A percentile compares a stretch with the other conserved stretches of the same genome.
Conservation (phyloP, 768 basidiomycete genomes). For the Pleurotus citrinopileatus region DNA sequence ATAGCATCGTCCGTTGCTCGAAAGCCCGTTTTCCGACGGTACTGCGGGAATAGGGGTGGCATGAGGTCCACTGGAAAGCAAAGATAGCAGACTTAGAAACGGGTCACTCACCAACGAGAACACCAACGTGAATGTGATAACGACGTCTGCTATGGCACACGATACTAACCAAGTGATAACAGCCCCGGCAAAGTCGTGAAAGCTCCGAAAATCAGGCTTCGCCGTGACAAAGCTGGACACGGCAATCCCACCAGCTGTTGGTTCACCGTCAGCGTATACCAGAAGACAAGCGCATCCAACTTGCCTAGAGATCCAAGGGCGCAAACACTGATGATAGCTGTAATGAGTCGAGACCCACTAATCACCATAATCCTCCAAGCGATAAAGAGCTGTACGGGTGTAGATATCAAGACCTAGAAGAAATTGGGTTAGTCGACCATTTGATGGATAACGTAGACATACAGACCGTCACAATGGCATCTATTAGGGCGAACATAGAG, state of each 20-base stretch:
- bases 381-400: slow-evolving; percentile 5
- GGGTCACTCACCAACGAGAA: background rate
- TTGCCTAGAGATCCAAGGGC: background rate
- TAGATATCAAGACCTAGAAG: slow-evolving; percentile 10
- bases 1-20: background rate
- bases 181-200: background rate
- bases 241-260: slow-evolving; percentile 1
- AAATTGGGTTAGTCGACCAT: too few species aligned
- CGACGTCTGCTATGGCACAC: background rate
- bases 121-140: slow-evolving; percentile 5
- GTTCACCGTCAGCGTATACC: background rate
- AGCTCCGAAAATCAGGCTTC: background rate
- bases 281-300: background rate
- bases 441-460: background rate
- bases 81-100: background rate
- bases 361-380: slow-evolving; percentile 8
- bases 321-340: background rate
- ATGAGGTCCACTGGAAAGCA: too few species aligned
- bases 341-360: background rate
- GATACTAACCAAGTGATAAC: background rate
- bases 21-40: background rate
- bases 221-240: background rate
- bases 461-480: background rate
- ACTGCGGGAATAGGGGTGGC: too few species aligned
- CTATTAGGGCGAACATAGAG: background rate